phyloP scores from a whole-genome alignment of 2,329 filamentous ascomycete genomes.

The Botrytis fabae region DNA sequence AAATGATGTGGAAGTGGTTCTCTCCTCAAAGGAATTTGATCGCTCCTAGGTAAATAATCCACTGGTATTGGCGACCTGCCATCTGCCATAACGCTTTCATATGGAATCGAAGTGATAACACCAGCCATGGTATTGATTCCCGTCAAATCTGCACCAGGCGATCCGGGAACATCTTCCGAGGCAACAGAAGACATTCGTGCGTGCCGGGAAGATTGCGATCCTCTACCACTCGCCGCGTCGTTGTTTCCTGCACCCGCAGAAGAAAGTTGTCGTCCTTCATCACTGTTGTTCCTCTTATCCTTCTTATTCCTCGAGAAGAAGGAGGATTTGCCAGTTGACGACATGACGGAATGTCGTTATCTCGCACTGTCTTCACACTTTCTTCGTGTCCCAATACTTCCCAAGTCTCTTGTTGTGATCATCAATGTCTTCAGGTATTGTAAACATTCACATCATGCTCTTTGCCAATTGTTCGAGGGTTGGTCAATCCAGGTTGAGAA shows the following conservation, averaged over 20 bases:
- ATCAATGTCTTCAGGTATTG: conserved; percentile 34
- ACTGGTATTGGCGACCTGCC: conserved; percentile 69
- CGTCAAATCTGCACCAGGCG: conserved; percentile 58
- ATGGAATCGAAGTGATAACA: conserved; percentile 84
- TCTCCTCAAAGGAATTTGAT: conserved; percentile 62
- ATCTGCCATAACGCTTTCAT: conserved; percentile 68
- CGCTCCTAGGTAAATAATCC: conserved; percentile 69
- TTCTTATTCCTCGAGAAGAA: conserved; percentile 91
- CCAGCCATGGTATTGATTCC: conserved; percentile 75
- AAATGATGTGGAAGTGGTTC: conserved; percentile 81
- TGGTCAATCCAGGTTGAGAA: not conserved
- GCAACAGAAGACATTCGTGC: conserved; percentile 70
- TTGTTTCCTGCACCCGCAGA: conserved; percentile 49
- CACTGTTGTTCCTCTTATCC: conserved; percentile 62
- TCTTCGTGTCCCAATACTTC: conserved; percentile 28
- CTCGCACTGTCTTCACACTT: conserved; percentile 21
- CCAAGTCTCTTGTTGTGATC: conserved; percentile 30
- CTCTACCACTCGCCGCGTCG: conserved; percentile 60
- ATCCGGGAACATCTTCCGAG: conserved; percentile 67
- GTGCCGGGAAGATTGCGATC: conserved; percentile 73
- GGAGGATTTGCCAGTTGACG: conserved; percentile 45
- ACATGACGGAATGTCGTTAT: conserved; percentile 27
- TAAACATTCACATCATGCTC: conserved; percentile 36
- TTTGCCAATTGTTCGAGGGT: conserved; percentile 28
- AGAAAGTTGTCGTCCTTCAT: conserved; percentile 54